phyloP scores from a whole-genome alignment of 2,329 filamentous ascomycete species.

The Cladophialophora bantiana region DNA sequence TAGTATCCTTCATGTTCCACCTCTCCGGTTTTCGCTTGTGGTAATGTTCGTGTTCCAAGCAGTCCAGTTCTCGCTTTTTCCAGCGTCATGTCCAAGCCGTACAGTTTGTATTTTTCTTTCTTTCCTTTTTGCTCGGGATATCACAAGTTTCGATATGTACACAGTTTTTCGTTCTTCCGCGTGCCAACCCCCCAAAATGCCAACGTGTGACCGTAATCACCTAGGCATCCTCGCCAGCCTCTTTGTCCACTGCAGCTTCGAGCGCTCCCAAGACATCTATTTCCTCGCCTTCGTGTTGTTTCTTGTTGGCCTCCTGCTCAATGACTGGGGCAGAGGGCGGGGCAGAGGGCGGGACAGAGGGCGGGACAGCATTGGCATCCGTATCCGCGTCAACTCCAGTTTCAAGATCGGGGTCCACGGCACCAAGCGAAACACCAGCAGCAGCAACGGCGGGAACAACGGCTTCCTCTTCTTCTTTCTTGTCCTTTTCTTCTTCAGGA shows the following conservation, averaged over 20 bases:
- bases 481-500: slow-evolving; percentile 11
- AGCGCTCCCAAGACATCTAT: slow-evolving; percentile 33
- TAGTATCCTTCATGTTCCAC: background rate
- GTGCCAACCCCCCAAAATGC: too few relatives aligned
- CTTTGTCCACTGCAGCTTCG: slow-evolving; percentile 30
- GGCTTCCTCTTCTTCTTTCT: background rate
- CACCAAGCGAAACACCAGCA: background rate
- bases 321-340: background rate
- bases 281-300: slow-evolving; percentile 7
- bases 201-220: too few relatives aligned
- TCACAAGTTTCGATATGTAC: too few relatives aligned
- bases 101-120: too few relatives aligned
- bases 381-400: slow-evolving; percentile 2
- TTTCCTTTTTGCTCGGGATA: too few relatives aligned
- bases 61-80: background rate
- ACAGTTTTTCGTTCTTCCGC: too few relatives aligned
- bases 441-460: background rate
- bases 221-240: slow-evolving; percentile 9
- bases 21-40: background rate
- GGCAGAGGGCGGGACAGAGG: background rate
- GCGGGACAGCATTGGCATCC: background rate
- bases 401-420: background rate
- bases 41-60: background rate
- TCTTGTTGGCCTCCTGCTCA: slow-evolving; percentile 7
- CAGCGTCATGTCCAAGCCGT: background rate